Evolutionary conservation across 2,329 filamentous ascomycete genomes (phyloP), one percentile per base, ranked within the genome.

Genomic region (Cladophialophora carrionii): DNA sequence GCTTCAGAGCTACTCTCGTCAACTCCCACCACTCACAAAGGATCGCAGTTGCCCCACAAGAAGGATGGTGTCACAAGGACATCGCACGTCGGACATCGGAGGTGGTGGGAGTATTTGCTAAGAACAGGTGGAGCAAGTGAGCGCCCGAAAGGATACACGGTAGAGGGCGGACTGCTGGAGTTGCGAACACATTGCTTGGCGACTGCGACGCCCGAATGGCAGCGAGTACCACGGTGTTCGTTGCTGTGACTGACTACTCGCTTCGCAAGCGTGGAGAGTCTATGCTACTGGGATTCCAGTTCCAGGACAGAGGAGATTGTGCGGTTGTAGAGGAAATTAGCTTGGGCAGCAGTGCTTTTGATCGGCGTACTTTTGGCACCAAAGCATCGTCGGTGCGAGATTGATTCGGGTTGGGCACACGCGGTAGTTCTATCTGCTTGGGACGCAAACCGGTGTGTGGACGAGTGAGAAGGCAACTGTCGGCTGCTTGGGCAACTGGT

Each of bases 291-390:
- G 37, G 29, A 20, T 9, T 22, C 10, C 14, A 29, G 20, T 34
- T 31, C 6, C 22, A 9, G 26, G 57, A 17, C 22, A 26, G 10
- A 51, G 24, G 34, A 9, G 20, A 41, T 22, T 52, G 20, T 60
- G 46, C 46, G 20, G 57, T 37, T 31, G 57, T 34, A 34, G 9
- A 52, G 29, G 57, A 41, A 60, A 59, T 46, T 46, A 54, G 32
- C 32, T 66, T 66, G 64, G 64, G 64, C 64, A 63, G 57, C 64
- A 66, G 54, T 53, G 26, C 9, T 34, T 46, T 49, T 59, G 64
- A 66, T 66, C 64, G 61, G 46, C 64, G 53, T 53, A 58, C 29
- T 55, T 60, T 41, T 65, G 37, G 51, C 41, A 51, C 29, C 37
- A 61, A 63, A 52, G 29, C 8, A 20, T 51, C 48, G 46, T 32